Evolutionary conservation across 2,329 filamentous ascomycete genomes (phyloP).

Genomic region (Cercospora beticola): DNA sequence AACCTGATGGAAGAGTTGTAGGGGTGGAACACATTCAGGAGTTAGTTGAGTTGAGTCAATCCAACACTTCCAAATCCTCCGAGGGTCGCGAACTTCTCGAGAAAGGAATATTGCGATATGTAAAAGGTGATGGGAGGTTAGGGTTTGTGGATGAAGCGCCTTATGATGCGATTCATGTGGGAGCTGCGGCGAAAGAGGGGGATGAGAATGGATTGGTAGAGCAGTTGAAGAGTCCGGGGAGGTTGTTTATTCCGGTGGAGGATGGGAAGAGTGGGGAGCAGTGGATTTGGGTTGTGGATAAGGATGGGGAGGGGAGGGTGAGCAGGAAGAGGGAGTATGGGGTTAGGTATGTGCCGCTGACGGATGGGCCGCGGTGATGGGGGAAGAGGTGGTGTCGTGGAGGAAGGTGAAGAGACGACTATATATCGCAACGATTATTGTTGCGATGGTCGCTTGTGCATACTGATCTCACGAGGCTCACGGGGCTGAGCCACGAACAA

Average conservation of each 20-base stretch:
- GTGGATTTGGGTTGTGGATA: slow-evolving; percentile 73
- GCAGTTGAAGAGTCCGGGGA: slow-evolving; percentile 75
- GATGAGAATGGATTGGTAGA: slow-evolving; percentile 71
- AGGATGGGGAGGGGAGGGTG: slow-evolving; percentile 64
- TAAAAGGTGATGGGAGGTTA: slow-evolving; percentile 64
- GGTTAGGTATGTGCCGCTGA: slow-evolving; percentile 75
- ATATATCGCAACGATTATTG: too few relatives aligned
- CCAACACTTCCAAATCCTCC: slow-evolving; percentile 47
- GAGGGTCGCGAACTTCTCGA: slow-evolving; percentile 58
- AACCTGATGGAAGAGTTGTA: slow-evolving; percentile 41
- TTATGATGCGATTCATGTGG: slow-evolving; percentile 95
- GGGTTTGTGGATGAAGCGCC: slow-evolving; percentile 51
- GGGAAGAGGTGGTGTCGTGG: too few relatives aligned
- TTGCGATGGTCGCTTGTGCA: too few relatives aligned
- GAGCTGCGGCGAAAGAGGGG: slow-evolving; percentile 70
- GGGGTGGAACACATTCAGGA: slow-evolving; percentile 53
- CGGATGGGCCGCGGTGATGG: slow-evolving; percentile 58
- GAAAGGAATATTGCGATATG: slow-evolving; percentile 65
- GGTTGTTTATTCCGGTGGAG: slow-evolving; percentile 76
- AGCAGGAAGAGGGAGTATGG: slow-evolving; percentile 64
- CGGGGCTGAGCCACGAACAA: too few relatives aligned
- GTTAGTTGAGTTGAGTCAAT: slow-evolving; percentile 43
- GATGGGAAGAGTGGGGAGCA: slow-evolving; percentile 53
- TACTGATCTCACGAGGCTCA: too few relatives aligned
- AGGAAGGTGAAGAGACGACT: too few relatives aligned